These are phyloP conservation scores for Suhomyces xylopsoci DNA, from an alignment of 805 yeast species.

Conservation along the genomic window DNA sequence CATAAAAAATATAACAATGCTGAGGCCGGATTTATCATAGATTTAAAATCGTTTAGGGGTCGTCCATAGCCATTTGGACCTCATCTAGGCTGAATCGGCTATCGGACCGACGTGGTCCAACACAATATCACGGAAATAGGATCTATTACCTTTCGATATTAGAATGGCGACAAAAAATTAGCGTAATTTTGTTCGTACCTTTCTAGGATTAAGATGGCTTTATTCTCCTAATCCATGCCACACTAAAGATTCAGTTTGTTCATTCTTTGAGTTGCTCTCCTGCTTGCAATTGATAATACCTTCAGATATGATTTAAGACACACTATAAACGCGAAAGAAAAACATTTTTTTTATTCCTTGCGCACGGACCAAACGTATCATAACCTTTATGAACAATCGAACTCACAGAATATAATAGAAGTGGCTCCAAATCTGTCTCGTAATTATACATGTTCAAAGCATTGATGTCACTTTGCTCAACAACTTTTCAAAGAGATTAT, in stretches of 20 bases:
- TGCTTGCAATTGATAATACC: not conserved
- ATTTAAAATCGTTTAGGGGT: not conserved
- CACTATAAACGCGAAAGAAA: not conserved
- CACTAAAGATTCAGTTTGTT: not conserved
- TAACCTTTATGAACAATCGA: not conserved
- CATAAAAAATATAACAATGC: not conserved
- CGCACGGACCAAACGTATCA: not conserved
- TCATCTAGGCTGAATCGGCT: not conserved
- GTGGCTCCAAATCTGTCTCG: not conserved
- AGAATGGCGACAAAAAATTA: no score
- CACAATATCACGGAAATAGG: no score
- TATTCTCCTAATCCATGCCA: not conserved
- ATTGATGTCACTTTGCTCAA: not conserved
- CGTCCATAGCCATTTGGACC: not conserved
- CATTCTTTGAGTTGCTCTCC: not conserved
- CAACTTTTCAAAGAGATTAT: no score
- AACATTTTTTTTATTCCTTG: not conserved
- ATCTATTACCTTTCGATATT: no score
- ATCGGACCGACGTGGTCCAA: not conserved
- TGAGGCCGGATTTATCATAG: not conserved
- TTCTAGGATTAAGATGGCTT: not conserved
- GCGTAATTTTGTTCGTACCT: not conserved
- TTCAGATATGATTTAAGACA: not conserved
- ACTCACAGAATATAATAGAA: not conserved
- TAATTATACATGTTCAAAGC: not conserved